These are phyloP conservation scores for Protomyces pachydermus DNA, from an alignment of 1,139 yeast genomes.

Conservation along the genomic window DNA sequence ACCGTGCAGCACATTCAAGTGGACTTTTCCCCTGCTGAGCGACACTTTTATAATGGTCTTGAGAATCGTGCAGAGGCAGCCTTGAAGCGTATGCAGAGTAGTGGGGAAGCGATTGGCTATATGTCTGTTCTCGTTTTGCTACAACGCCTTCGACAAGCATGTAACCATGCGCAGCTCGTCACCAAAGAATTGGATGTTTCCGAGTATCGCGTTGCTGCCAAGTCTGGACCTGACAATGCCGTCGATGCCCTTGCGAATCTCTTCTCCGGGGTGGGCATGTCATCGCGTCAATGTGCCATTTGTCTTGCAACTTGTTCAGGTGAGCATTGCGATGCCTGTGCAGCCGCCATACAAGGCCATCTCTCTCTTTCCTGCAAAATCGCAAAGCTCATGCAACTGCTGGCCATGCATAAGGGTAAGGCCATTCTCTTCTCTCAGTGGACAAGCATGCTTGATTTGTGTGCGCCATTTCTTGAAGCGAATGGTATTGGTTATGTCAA, in stretches of 20 bases:
- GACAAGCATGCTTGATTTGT: slow-evolving; percentile 67
- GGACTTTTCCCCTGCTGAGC: slow-evolving; percentile 61
- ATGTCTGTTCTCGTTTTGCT: slow-evolving; percentile 77
- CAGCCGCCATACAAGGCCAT: slow-evolving; percentile 1
- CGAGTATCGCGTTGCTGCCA: slow-evolving; percentile 10
- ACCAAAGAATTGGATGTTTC: slow-evolving; percentile 12
- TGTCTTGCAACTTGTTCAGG: background rate
- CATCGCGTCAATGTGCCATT: background rate
- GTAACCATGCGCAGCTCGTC: slow-evolving; percentile 58
- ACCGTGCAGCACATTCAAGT: slow-evolving; percentile 64
- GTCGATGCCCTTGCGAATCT: slow-evolving; percentile 10
- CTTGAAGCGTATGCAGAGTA: slow-evolving; percentile 55
- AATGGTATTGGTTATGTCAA: slow-evolving; percentile 52
- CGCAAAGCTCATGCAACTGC: slow-evolving; percentile 20
- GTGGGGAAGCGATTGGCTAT: slow-evolving; percentile 60
- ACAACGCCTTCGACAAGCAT: slow-evolving; percentile 73
- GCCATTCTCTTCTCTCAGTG: slow-evolving; percentile 81
- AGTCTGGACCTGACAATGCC: slow-evolving; percentile 8
- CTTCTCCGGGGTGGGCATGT: background rate
- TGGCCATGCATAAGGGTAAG: slow-evolving; percentile 39
- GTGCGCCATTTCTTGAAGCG: slow-evolving; percentile 54
- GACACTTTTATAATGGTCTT: slow-evolving; percentile 60
- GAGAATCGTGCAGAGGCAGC: slow-evolving; percentile 62
- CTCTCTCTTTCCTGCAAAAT: slow-evolving; percentile 21
- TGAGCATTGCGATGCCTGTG: slow-evolving; percentile 13